These are phyloP conservation scores for Cynanchum wilfordii DNA, from an alignment of 257 asterid genomes.

Conservation along the genomic window DNA sequence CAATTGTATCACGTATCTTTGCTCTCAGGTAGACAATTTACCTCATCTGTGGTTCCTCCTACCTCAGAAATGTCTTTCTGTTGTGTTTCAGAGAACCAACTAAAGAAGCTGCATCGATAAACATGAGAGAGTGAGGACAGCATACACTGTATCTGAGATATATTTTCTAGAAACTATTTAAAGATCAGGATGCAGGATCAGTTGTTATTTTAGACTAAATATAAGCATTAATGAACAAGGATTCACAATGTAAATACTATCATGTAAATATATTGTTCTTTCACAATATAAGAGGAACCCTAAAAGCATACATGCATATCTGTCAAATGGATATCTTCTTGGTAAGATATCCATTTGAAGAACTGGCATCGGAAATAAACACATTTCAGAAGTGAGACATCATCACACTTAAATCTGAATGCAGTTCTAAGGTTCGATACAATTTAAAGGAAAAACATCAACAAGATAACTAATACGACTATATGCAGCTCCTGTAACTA, in stretches of 20 bases:
- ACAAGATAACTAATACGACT: not conserved
- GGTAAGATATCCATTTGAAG: not conserved
- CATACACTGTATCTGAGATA: slow-evolving; percentile 1
- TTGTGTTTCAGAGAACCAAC: slow-evolving; percentile 49
- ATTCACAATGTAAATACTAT: not conserved
- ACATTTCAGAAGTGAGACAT: not conserved
- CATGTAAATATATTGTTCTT: not conserved
- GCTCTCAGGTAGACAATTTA: slow-evolving; percentile 20
- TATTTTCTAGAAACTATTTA: not conserved
- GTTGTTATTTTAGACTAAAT: not conserved
- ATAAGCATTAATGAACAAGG: not conserved
- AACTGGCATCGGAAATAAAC: not conserved
- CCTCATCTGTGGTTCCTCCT: slow-evolving; percentile 44
- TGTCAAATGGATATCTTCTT: not conserved
- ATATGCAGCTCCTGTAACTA: not conserved
- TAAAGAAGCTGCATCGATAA: slow-evolving; percentile 49
- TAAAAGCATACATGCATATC: not conserved
- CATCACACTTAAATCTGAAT: not conserved
- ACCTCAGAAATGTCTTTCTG: slow-evolving; percentile 27
- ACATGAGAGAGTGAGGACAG: slow-evolving; percentile 16
- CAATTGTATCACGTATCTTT: not conserved
- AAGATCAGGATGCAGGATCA: slow-evolving; percentile 1
- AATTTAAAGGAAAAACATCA: not conserved
- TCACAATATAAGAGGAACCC: not conserved
- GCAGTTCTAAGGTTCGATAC: not conserved